Conservation (phyloP, 768 basidiomycete species). For the Leccinum arenicola region DNA sequence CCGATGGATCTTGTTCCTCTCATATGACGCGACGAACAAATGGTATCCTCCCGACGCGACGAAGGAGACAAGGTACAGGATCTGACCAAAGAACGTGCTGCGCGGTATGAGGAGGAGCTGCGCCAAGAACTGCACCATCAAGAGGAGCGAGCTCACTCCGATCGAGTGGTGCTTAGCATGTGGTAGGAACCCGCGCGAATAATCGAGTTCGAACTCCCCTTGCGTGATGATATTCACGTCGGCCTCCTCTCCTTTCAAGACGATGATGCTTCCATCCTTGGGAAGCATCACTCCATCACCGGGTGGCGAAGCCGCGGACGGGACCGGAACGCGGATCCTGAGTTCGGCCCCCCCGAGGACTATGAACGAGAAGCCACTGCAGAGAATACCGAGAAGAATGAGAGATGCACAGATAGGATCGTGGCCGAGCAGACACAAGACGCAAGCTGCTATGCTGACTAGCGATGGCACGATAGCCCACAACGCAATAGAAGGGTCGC, state of each 20-base stretch:
- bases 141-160: conserved; percentile 25
- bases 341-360: conserved; percentile 27
- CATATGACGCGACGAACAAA: conserved; percentile 29
- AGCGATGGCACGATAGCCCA: conserved; percentile 23
- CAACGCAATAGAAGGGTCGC: conserved; percentile 6
- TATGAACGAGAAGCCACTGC: conserved; percentile 31
- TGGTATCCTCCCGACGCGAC: conserved; percentile 33
- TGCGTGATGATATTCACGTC: conserved; percentile 30
- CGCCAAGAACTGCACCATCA: conserved; percentile 27
- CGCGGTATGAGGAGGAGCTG: conserved; percentile 33
- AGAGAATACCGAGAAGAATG: conserved; percentile 30
- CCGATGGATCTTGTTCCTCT: conserved; percentile 22
- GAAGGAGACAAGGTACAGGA: conserved; percentile 28
- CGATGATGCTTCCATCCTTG: conserved; percentile 18
- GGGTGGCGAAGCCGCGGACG: conserved; percentile 22
- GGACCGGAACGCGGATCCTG: conserved; percentile 19
- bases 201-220: conserved; percentile 32
- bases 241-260: conserved; percentile 29
- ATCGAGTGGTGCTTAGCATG: conserved; percentile 11
- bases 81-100: conserved; percentile 32
- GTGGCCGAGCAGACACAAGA: conserved; percentile 14
- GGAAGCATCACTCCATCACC: conserved; percentile 32
- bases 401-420: conserved; percentile 30
- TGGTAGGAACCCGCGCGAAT: conserved; percentile 5
- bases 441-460: conserved; percentile 21